A percentile compares a stretch with the other conserved stretches of the same genome.
Evolutionary conservation across 805 yeast genomes (phyloP).

Genomic region (Pichia sporocuriosa): DNA sequence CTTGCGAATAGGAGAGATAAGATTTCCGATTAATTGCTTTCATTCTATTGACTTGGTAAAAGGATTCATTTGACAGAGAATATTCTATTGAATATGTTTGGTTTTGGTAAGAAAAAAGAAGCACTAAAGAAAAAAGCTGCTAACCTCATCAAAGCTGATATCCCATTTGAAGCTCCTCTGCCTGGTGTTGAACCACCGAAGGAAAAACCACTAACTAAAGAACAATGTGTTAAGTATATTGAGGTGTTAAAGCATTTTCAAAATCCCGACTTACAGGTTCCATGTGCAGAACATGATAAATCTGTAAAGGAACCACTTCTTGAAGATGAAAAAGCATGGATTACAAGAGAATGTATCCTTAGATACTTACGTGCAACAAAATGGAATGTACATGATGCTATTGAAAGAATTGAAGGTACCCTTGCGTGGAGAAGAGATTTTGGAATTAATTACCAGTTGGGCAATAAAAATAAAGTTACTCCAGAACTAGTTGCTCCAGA

Average conservation of each 20-base stretch:
- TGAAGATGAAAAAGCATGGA: constrained; percentile 77
- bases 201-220: constrained; percentile 38
- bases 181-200: constrained; percentile 44
- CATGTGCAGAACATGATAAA: constrained; percentile 40
- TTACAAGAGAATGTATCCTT: constrained; percentile 83
- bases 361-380: constrained; percentile 91
- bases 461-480: constrained; percentile 41
- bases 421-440: constrained; percentile 92
- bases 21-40: too few species aligned
- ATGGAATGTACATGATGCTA: constrained; percentile 72
- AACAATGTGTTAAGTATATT: constrained; percentile 55
- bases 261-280: constrained; percentile 42
- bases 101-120: constrained; percentile 25
- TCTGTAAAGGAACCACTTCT: constrained; percentile 32
- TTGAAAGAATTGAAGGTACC: constrained; percentile 66
- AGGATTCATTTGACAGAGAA: too few species aligned
- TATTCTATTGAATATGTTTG: constrained; percentile 21
- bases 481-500: constrained; percentile 54
- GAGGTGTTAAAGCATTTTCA: constrained; percentile 59
- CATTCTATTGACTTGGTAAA: too few species aligned
- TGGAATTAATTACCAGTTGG: constrained; percentile 53
- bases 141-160: constrained; percentile 19
- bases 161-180: constrained; percentile 56
- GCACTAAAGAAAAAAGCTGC: constrained; percentile 8
- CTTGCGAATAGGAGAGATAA: too few species aligned